These are phyloP conservation scores for Petunia axillaris DNA, from an alignment of 257 asterid genomes.

Conservation along the genomic window DNA sequence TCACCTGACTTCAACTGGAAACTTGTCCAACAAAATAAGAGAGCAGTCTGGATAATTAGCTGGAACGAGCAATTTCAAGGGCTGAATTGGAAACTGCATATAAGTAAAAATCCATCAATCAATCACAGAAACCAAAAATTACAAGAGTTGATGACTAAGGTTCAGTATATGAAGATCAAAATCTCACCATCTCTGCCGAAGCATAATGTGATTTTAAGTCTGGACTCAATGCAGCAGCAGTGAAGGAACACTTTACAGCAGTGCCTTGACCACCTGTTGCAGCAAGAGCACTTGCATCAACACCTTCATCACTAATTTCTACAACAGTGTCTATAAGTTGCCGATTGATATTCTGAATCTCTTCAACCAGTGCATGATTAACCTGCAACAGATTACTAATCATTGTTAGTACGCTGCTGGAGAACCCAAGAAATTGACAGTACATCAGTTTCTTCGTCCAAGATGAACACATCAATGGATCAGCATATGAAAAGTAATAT, in stretches of 20 bases:
- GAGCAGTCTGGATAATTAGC: conserved; percentile 70
- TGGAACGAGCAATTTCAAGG: conserved; percentile 69
- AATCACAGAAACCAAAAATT: conserved; percentile 28
- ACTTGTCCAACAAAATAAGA: conserved; percentile 71
- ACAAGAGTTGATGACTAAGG: not conserved
- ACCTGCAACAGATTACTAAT: conserved; percentile 45
- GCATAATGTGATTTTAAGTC: conserved; percentile 71
- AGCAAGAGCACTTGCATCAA: conserved; percentile 63
- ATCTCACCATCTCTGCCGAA: conserved; percentile 73
- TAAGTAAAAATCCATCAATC: conserved; percentile 28
- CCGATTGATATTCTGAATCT: conserved; percentile 64
- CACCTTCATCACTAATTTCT: conserved; percentile 66
- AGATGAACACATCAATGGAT: not conserved
- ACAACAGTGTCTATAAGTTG: conserved; percentile 74
- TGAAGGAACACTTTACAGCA: conserved; percentile 72
- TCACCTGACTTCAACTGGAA: conserved; percentile 78
- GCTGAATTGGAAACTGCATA: conserved; percentile 75
- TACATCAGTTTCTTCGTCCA: not conserved
- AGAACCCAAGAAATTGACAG: not conserved
- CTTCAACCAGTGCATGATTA: conserved; percentile 78
- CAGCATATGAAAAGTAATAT: not conserved
- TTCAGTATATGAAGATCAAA: conserved; percentile 6
- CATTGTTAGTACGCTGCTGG: conserved; percentile 16
- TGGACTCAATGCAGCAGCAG: conserved; percentile 74
- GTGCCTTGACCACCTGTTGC: conserved; percentile 74